Evolutionary conservation across 1,139 yeast genomes (phyloP).

Genomic region (Suhomyces anneliseae): DNA sequence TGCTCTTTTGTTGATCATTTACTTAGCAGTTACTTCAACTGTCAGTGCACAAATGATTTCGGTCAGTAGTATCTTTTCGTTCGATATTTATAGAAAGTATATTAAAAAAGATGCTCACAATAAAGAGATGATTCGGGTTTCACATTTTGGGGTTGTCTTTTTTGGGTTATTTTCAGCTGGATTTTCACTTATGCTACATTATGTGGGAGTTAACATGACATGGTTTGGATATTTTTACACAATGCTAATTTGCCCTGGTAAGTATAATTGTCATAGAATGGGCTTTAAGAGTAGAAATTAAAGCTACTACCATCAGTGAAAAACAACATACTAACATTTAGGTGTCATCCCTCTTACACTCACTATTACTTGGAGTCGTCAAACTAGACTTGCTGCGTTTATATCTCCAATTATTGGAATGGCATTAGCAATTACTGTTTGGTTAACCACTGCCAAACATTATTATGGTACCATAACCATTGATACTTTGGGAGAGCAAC

Average conservation of each 20-base stretch:
- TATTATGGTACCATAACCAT: slow-evolving; percentile 27
- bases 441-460: slow-evolving; percentile 28
- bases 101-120: slow-evolving; percentile 27
- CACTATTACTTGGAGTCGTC: slow-evolving; percentile 36
- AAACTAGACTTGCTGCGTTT: slow-evolving; percentile 28
- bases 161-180: slow-evolving; percentile 33
- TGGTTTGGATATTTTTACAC: slow-evolving; percentile 39
- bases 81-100: slow-evolving; percentile 32
- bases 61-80: slow-evolving; percentile 31
- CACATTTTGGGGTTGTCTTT: slow-evolving; percentile 29
- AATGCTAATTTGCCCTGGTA: slow-evolving; percentile 36
- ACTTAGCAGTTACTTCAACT: slow-evolving; percentile 34
- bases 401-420: slow-evolving; percentile 28
- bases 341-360: slow-evolving; percentile 31
- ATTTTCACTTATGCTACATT: slow-evolving; percentile 32
- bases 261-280: background rate
- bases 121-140: slow-evolving; percentile 26
- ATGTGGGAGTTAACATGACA: slow-evolving; percentile 32
- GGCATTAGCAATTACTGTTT: slow-evolving; percentile 23
- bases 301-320: too few species aligned
- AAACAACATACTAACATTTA: background rate
- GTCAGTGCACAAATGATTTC: slow-evolving; percentile 35
- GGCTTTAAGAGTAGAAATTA: too few species aligned
- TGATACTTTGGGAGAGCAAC: slow-evolving; percentile 8
- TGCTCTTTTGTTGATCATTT: slow-evolving; percentile 27